A percentile compares a stretch with the other conserved stretches of the same genome.
Conservation (phyloP, 2,329 filamentous ascomycete species). For the Paracoccidioides brasiliensis region DNA sequence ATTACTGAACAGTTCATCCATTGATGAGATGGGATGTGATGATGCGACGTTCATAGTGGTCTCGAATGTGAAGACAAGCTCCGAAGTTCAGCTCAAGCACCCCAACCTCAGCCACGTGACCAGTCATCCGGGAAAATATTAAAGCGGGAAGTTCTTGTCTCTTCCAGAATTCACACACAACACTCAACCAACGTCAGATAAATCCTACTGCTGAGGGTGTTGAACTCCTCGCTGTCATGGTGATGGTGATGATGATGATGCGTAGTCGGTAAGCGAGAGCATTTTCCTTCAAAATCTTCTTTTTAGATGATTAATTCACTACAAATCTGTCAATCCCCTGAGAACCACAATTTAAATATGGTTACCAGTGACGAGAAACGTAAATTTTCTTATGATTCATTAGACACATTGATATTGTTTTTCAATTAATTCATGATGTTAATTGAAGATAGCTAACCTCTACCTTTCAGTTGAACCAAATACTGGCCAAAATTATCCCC, state of each 20-base stretch:
- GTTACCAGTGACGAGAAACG: constrained; percentile 25
- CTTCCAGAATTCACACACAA: not conserved
- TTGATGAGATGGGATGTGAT: too few species aligned
- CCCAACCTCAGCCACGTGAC: not conserved
- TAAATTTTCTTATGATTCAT: constrained; percentile 20
- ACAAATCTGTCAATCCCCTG: constrained; percentile 78
- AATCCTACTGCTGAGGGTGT: constrained; percentile 3
- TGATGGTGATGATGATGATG: constrained; percentile 1
- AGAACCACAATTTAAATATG: constrained; percentile 30
- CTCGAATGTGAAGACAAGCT: not conserved
- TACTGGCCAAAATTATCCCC: not conserved
- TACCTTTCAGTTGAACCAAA: not conserved
- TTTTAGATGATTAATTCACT: constrained; percentile 50
- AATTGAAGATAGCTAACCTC: not conserved
- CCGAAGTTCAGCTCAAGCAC: too few species aligned
- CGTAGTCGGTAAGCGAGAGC: constrained; percentile 18
- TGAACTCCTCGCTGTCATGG: not conserved
- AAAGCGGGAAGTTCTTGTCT: not conserved
- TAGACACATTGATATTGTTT: constrained; percentile 14
- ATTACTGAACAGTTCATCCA: not conserved
- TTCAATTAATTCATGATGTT: not conserved
- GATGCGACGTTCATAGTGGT: not conserved
- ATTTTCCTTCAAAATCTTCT: not conserved
- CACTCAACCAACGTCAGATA: not conserved
- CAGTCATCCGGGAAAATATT: not conserved